These are phyloP conservation scores for Ogataea glucozyma DNA, from an alignment of 805 yeast genomes.

Conservation along the genomic window DNA sequence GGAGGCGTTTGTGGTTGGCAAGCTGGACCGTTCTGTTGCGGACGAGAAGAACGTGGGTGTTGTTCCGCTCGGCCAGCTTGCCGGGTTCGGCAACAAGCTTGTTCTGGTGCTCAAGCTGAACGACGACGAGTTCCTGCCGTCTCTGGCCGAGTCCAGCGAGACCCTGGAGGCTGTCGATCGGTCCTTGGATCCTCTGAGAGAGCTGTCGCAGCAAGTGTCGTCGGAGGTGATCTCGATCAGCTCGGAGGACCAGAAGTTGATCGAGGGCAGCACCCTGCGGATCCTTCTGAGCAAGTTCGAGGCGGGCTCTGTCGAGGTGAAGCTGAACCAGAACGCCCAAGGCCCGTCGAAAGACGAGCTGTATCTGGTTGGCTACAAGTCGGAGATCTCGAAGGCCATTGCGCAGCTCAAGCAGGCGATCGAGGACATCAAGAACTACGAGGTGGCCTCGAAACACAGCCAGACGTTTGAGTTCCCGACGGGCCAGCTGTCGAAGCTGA, in stretches of 20 bases:
- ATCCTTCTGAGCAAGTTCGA: slow-evolving; percentile 35
- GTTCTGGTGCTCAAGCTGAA: slow-evolving; percentile 54
- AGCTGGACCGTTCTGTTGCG: slow-evolving; percentile 47
- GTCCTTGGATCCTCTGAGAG: slow-evolving; percentile 59
- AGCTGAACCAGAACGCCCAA: slow-evolving; percentile 46
- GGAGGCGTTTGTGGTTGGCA: slow-evolving; percentile 56
- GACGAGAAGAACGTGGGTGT: slow-evolving; percentile 51
- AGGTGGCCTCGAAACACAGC: slow-evolving; percentile 41
- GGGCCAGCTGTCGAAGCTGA: slow-evolving; percentile 69
- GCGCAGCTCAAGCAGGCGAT: slow-evolving; percentile 55
- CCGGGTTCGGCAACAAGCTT: slow-evolving; percentile 46
- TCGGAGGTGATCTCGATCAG: slow-evolving; percentile 53
- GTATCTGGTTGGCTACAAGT: slow-evolving; percentile 66
- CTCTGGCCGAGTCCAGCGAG: slow-evolving; percentile 56
- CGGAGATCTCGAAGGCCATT: slow-evolving; percentile 56
- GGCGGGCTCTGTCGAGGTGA: slow-evolving; percentile 42
- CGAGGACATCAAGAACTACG: slow-evolving; percentile 45
- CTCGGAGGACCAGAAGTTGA: slow-evolving; percentile 54
- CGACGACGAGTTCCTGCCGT: slow-evolving; percentile 73
- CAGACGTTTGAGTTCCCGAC: slow-evolving; percentile 63
- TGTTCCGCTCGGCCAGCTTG: slow-evolving; percentile 56
- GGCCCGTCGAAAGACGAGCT: slow-evolving; percentile 51
- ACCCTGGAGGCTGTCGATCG: slow-evolving; percentile 54
- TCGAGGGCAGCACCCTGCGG: slow-evolving; percentile 60
- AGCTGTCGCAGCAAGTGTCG: slow-evolving; percentile 53